These are phyloP conservation scores for Umbelopsis vinacea DNA, from an alignment of 192 early-diverging fungal species.

Conservation along the genomic window DNA sequence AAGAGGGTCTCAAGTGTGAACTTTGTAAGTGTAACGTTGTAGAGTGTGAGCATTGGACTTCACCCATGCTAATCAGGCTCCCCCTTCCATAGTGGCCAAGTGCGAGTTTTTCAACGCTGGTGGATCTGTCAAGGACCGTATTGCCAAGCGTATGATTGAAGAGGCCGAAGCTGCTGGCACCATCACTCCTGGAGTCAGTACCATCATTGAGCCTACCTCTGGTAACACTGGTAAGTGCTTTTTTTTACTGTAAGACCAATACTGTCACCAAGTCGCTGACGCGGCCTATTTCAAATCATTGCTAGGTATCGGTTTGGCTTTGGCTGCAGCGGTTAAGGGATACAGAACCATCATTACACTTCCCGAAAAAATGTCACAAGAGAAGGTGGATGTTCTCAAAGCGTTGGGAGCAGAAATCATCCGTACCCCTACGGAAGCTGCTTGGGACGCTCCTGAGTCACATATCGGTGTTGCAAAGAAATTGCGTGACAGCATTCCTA, in stretches of 20 bases:
- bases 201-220: slow-evolving; percentile 98
- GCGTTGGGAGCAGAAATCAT: slow-evolving; percentile 97
- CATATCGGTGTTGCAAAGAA: slow-evolving; percentile 97
- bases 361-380: slow-evolving; percentile 99
- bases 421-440: slow-evolving; percentile 98
- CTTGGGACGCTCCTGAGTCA: slow-evolving; percentile 98
- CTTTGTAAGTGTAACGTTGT: slow-evolving; percentile 57
- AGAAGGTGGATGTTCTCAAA: slow-evolving; percentile 99
- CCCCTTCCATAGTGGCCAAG: slow-evolving; percentile 71
- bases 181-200: slow-evolving; percentile 85
- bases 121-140: slow-evolving; percentile 97
- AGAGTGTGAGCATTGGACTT: neutral
- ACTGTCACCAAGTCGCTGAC: neutral
- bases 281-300: neutral
- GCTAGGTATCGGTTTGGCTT: slow-evolving; percentile 87
- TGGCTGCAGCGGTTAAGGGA: slow-evolving; percentile 98
- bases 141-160: slow-evolving; percentile 96
- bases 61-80: neutral
- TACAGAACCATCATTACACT: slow-evolving; percentile 98
- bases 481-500: slow-evolving; percentile 93
- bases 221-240: slow-evolving; percentile 88
- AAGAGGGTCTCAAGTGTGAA: slow-evolving; percentile 94
- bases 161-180: slow-evolving; percentile 91
- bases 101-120: slow-evolving; percentile 99
- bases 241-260: neutral